phyloP scores from a whole-genome alignment of 176 grass and related monocot species.

The Hordeum vulgare region DNA sequence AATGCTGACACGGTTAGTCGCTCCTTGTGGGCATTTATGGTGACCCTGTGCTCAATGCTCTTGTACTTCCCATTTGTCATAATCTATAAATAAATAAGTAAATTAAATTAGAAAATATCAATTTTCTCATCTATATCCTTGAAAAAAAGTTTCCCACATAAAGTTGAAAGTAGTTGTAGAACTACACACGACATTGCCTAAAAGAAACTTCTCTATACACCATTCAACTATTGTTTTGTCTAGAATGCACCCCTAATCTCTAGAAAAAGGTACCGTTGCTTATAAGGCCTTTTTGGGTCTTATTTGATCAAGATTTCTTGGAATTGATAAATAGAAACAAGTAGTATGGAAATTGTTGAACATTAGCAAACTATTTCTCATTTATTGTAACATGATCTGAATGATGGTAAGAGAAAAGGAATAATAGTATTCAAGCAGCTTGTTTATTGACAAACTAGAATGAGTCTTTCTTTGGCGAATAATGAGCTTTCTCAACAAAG shows the following conservation, averaged over 20 bases:
- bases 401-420: background rate
- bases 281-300: no score
- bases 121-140: background rate
- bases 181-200: background rate
- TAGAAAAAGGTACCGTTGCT: background rate
- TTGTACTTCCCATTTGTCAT: slow-evolving; percentile 42
- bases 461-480: background rate
- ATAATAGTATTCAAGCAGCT: background rate
- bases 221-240: background rate
- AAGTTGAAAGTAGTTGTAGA: background rate
- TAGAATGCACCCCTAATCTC: background rate
- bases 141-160: background rate
- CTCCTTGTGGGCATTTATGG: slow-evolving; percentile 25
- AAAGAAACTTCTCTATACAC: background rate
- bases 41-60: slow-evolving; percentile 49
- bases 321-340: background rate
- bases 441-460: background rate
- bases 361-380: background rate
- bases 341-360: background rate
- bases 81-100: slow-evolving; percentile 13
- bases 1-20: slow-evolving; percentile 31
- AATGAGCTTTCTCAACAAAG: background rate
- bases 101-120: background rate
- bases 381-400: background rate
- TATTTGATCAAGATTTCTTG: background rate